Conservation (phyloP, 331 rosid genomes). For the Saraca asoca region DNA sequence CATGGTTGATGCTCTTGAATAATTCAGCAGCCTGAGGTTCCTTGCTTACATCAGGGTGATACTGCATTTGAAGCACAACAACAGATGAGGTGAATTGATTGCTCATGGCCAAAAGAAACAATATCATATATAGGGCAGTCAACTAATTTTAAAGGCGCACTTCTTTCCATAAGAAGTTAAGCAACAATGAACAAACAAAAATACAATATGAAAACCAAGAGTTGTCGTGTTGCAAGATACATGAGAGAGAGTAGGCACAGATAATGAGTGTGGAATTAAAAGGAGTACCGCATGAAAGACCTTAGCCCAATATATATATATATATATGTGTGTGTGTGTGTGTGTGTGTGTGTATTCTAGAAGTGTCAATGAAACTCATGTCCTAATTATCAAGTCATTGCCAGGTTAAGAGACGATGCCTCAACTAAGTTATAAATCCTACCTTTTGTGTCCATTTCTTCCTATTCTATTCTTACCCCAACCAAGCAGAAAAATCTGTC, state of each 20-base stretch:
- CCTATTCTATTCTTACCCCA: not conserved
- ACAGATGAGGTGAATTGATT: not conserved
- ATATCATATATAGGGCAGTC: not conserved
- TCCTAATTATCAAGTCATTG: not conserved
- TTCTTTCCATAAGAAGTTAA: constrained; percentile 18
- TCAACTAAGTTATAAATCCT: not conserved
- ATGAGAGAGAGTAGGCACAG: not conserved
- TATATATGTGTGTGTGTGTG: not conserved
- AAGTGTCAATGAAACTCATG: not conserved
- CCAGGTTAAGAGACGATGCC: not conserved
- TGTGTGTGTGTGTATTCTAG: not conserved
- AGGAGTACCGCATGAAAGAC: constrained; percentile 9
- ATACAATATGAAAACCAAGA: constrained; percentile 6
- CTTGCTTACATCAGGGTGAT: constrained; percentile 92
- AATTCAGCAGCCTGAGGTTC: constrained; percentile 64
- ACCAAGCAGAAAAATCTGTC: not conserved
- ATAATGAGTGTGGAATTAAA: constrained; percentile 5
- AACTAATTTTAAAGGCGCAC: constrained; percentile 1
- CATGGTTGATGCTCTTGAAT: constrained; percentile 74
- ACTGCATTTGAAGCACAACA: constrained; percentile 53
- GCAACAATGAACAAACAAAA: not conserved
- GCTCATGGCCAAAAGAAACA: not conserved
- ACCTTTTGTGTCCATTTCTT: not conserved
- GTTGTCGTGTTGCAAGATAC: constrained; percentile 7
- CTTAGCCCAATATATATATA: not conserved